phyloP scores from a whole-genome alignment of 768 basidiomycete genomes.

The Phanerodontia chrysosporium region DNA sequence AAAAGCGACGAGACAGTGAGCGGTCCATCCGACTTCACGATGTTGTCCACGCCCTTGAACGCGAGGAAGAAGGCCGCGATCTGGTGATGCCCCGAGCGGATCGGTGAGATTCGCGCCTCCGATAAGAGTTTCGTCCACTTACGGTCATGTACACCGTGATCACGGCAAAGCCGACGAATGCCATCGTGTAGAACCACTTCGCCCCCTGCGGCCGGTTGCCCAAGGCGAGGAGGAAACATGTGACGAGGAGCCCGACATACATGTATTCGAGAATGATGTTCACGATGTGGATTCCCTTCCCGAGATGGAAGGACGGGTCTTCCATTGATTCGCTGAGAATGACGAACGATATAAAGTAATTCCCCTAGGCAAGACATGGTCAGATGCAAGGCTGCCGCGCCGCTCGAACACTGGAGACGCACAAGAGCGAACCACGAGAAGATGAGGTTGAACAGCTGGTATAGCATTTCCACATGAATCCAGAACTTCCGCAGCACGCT shows the following conservation, averaged over 20 bases:
- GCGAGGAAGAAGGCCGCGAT: conserved; percentile 78
- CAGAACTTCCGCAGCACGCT: conserved; percentile 80
- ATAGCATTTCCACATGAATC: conserved; percentile 92
- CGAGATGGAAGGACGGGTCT: conserved; percentile 50
- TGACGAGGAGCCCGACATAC: conserved; percentile 82
- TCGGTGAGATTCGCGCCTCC: neutral
- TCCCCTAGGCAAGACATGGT: conserved; percentile 43
- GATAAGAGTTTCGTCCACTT: conserved; percentile 20
- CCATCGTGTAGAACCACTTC: conserved; percentile 81
- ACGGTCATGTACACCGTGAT: conserved; percentile 98
- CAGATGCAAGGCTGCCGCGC: neutral
- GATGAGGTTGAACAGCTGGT: conserved; percentile 85
- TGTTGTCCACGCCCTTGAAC: conserved; percentile 68
- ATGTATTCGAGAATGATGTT: conserved; percentile 82
- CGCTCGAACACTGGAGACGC: conserved; percentile 19
- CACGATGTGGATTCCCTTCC: conserved; percentile 57
- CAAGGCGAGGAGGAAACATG: conserved; percentile 82
- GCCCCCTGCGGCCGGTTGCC: conserved; percentile 92
- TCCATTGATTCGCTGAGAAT: conserved; percentile 77
- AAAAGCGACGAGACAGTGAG: conserved; percentile 61
- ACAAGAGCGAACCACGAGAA: conserved; percentile 91
- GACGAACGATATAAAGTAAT: conserved; percentile 86
- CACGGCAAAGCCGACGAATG: conserved; percentile 83
- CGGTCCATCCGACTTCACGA: conserved; percentile 43
- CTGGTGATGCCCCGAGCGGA: conserved; percentile 33